Base-by-base conservation (phyloP, 2,329 filamentous ascomycete species). In the Alternaria brassicae region DNA sequence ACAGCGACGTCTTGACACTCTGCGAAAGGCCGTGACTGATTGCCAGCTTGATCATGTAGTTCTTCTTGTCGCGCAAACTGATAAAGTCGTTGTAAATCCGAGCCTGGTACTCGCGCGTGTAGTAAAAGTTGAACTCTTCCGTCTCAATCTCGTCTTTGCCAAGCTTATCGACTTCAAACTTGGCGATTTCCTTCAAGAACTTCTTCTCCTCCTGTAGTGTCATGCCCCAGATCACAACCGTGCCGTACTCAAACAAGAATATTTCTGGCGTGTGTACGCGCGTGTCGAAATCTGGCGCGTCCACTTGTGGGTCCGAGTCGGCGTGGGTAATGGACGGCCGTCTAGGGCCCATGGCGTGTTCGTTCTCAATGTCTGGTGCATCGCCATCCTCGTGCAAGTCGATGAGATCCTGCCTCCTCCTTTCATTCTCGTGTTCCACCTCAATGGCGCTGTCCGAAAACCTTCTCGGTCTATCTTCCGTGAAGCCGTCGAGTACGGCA, bases 11-110 rank as follows among this genome's bases (percentile, higher is more conserved):
- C 87, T 99, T 98, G 73, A 98, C 95, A 65, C 92, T 96, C 78
- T 99, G 95, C 0, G 94, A 91, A 47, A 99, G 83, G 3, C 95
- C 95, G 81, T 99, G 95, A 15, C 92, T 96, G 74, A 98, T 98
- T 56, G 94, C 93, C 36, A 98, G 83, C 81, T 98, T 98, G 68
- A 91, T 96, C 95, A 98, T 98, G 81, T 98, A 96, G 78, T 96
- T 97, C 72, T 89, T 89, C 80, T 96, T 97, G 72, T 98, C 94
- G 48, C 93, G 86, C 61, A 99, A 80, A 2, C 92, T 95, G 78
- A 99, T 99, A 72, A 99, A 99, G 79, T 99, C 95, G 79, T 99
- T 99, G 85, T 99, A 99, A 78, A 99, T 99, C 51, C 95, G 90
- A 21, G 95, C 92, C 80, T 99, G 96, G 77, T 99, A 99, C 76